Evolutionary conservation across 2,329 filamentous ascomycete genomes (phyloP), one percentile per base, ranked within the genome.

Genomic region (Cladosporium phlei): DNA sequence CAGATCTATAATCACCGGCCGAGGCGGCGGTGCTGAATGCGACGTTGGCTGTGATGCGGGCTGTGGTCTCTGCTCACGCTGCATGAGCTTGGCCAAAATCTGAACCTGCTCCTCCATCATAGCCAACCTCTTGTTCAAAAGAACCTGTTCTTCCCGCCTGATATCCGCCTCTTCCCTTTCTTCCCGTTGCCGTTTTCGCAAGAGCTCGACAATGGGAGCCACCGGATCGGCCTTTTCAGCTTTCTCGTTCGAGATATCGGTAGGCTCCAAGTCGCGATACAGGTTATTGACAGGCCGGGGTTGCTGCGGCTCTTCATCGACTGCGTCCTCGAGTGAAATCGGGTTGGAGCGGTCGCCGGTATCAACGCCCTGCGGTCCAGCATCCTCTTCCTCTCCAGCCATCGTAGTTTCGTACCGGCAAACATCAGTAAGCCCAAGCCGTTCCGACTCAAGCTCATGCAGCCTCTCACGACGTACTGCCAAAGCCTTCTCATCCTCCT

Each of bases 71-170:
- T 38, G 11, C 28, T 30, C 28, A 30, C 10, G 28, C 21, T 38
- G 34, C 4, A 38, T 38, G 21, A 38, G 34, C 34, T 38, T 38
- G n/a, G 20, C 25, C 34, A 38, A n/a, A n/a, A 38, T 38, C 16
- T 38, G 34, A 2, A 38, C n/a, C 14, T 38, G 34, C 21, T 38
- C 34, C 14, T 25, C 34, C 34, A 25, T 38, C 34, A 38, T 25
- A 17, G 34, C 34, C 8, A 25, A n/a, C 17, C 21, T 8, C 9
- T 38, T 38, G 21, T 25, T 25, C 21, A 38, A n/a, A 38, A 25
- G 21, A 16, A 38, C n/a, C 20, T 38, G 34, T 25, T 38, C 34
- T 14, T 38, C 34, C n/a, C 34, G 34, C 21, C 34, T 38, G 4
- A 38, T 38, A 4, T 25, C 34, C 6, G 34, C n/a, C 12, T 38